Evolutionary conservation across 257 asterid genomes (phyloP), one percentile per base, ranked within the genome.

Genomic region (Lantana camara): DNA sequence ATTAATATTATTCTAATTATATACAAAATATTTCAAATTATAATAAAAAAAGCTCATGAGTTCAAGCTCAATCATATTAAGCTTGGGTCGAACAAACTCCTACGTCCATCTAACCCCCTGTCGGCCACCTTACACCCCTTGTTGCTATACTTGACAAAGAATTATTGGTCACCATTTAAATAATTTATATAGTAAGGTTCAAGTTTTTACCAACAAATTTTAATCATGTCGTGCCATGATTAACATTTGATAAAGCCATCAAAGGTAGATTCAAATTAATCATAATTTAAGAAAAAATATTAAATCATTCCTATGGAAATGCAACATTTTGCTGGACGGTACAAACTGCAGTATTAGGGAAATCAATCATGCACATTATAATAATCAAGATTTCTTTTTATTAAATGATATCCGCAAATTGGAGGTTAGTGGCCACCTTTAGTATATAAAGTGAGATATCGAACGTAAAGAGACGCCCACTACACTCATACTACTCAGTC

Each of bases 401-500:
- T 66, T 45, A 23, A 30, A 47, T 55, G 7, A 38, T 50, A 58
- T 9, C 6, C 21, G 12, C 4, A 0, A 16, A 48, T 30, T 66
- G 68, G 44, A 67, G 20, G 19, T 23, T 61, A 75, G 77, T 46
- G 58, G 38, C 1, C 55, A n/a, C 5, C 54, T 55, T 40, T 42
- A 27, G 51, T 67, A 76, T 76, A 76, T 22, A 71, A 60, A 49
- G 67, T 17, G 63, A 22, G 67, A 47, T 61, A 12, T 22, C 24
- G 9, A 71, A 38, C 48, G 63, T 17, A 40, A 32, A 30, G 23
- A 35, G 57, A 61, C 17, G 64, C 74, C 50, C 81, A 61, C 68
- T 34, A 41, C 74, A 63, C 49, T n/a, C n/a, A n/a, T 57, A 10
- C 13, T 27, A 27, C 32, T n/a, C n/a, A n/a, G n/a, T n/a, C n/a